A percentile compares a stretch with the other conserved stretches of the same genome.
These are phyloP conservation scores for Euphorbia lathyris DNA, from an alignment of 345 rosid species.

Conservation along the genomic window DNA sequence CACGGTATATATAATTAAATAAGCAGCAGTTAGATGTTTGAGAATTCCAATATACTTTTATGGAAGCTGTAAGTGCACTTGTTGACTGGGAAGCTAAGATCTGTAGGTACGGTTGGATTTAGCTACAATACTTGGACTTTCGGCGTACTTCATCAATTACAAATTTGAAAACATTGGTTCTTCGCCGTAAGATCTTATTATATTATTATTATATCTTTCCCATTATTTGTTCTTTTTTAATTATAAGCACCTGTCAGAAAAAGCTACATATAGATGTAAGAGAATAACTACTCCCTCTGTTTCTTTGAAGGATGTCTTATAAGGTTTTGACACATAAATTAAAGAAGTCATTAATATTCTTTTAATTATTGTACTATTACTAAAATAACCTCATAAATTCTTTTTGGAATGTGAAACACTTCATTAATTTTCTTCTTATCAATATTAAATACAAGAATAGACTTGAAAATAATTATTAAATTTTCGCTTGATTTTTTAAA, in stretches of 20 bases:
- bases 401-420: too few species aligned
- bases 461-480: too few species aligned
- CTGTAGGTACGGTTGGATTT: slow-evolving; percentile 84
- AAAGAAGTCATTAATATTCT: too few species aligned
- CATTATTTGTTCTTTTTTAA: background rate
- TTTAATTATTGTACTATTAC: too few species aligned
- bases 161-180: slow-evolving; percentile 81
- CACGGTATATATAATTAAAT: slow-evolving; percentile 56
- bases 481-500: too few species aligned
- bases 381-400: too few species aligned
- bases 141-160: slow-evolving; percentile 84
- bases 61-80: background rate
- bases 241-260: background rate
- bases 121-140: slow-evolving; percentile 83
- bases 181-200: slow-evolving; percentile 62
- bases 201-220: slow-evolving; percentile 6
- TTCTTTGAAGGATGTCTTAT: too few species aligned
- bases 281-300: background rate
- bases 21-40: background rate
- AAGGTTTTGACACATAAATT: too few species aligned
- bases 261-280: background rate
- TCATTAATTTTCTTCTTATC: too few species aligned
- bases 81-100: slow-evolving; percentile 18
- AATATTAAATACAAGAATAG: too few species aligned
- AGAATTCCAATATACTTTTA: background rate